Base-by-base conservation (phyloP, 768 basidiomycete species). In the Podaxis mareebaensis region DNA sequence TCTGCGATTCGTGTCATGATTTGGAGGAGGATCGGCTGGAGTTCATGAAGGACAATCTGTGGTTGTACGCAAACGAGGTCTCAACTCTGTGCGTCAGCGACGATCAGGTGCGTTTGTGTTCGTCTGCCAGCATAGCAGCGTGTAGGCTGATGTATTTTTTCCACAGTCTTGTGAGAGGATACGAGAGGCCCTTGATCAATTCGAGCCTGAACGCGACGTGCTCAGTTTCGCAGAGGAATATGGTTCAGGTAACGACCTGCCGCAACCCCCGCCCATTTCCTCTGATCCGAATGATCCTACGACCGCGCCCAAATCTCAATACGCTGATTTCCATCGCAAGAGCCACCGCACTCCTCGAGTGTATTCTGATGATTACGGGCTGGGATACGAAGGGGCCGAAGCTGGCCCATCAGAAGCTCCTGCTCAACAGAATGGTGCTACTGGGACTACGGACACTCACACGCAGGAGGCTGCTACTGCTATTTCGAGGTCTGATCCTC, bases 1-100 rank as follows among this genome's bases (percentile, higher is more conserved):
- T 96, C 76, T 98, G 95, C 72, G 97, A 99, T 75, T 84, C 85
- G n/a, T 93, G 92, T 66, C 97, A 99, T 76, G 97, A 99, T 78
- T 76, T 97, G 49, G 97, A 99, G 70, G 96, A 99, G 69, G 97
- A 99, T 60, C 84, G 97, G 26, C 75, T 95, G 73, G 95, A 96
- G 65, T 92, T 96, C 73, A 87, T 92, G 79, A 98, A 96, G 78
- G 94, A 96, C 73, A 91, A 89, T 60, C 80, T 97, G 67, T 99
- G 97, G 96, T 83, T 88, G 4, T 98, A 94, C 72, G 96, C 96
- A 0, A 99, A 99, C 72, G 90, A 89, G 1, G 86, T 97, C 22
- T 97, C 96, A 15, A 93, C 89, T 6, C 86, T 96, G n/a, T 98
- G 96, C 69, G 96, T 99, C 12, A 82, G 87, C 33, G 96, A 99